A percentile compares a stretch with the other conserved stretches of the same genome.
Evolutionary conservation across 495 filamentous ascomycete genomes (phyloP).

Genomic region (Penicillium ucsense): DNA sequence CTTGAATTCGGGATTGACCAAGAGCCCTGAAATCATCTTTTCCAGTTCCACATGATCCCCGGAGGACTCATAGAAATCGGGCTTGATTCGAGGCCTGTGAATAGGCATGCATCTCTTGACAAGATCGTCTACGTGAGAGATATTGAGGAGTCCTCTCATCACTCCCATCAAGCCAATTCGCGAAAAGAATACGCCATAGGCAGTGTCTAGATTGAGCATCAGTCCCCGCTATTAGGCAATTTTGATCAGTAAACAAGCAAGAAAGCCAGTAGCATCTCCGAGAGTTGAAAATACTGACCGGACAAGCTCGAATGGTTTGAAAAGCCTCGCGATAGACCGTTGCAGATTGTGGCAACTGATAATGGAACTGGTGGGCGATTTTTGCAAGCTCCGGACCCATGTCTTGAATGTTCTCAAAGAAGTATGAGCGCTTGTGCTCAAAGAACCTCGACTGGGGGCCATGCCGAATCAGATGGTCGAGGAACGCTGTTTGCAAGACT

Average conservation of each 20-base stretch:
- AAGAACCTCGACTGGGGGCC: conserved; percentile 52
- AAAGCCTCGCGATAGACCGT: conserved; percentile 81
- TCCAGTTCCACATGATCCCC: not conserved
- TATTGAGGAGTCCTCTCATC: conserved; percentile 16
- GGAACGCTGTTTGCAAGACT: conserved; percentile 45
- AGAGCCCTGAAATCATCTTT: conserved; percentile 50
- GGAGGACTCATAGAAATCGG: not conserved
- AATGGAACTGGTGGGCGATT: conserved; percentile 4
- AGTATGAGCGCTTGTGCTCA: conserved; percentile 71
- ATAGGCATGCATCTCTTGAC: not conserved
- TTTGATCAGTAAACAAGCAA: too few species aligned
- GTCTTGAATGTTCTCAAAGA: conserved; percentile 31
- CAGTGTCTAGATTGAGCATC: conserved; percentile 67
- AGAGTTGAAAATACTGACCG: conserved; percentile 28
- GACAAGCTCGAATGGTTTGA: conserved; percentile 60
- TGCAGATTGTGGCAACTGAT: conserved; percentile 37
- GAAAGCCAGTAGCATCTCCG: too few species aligned
- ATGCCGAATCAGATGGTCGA: conserved; percentile 83
- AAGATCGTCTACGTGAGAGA: conserved; percentile 14
- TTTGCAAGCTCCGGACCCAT: conserved; percentile 32
- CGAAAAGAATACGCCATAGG: conserved; percentile 32
- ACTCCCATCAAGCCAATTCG: conserved; percentile 24
- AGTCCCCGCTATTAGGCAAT: conserved; percentile 35
- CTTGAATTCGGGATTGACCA: conserved; percentile 55
- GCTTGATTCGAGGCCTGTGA: not conserved